phyloP scores from a whole-genome alignment of 495 filamentous ascomycete species.

The Cercophora samala region DNA sequence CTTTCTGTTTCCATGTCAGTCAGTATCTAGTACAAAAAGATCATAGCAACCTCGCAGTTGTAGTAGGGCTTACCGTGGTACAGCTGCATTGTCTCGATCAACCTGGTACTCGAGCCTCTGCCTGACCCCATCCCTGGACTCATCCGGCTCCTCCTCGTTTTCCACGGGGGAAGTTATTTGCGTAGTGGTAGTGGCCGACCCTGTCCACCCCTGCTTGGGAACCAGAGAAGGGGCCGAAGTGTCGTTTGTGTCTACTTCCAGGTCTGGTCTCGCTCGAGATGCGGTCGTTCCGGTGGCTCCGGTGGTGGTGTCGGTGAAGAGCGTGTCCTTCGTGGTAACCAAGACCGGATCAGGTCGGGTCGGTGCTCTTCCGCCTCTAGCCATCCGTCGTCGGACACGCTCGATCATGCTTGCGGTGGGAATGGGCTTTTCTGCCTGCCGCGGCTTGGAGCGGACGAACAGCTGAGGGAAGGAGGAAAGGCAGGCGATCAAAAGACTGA shows the following conservation, averaged over 20 bases:
- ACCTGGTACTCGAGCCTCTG: neutral
- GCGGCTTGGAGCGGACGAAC: slow-evolving; percentile 1
- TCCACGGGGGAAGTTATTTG: neutral
- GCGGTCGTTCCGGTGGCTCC: neutral
- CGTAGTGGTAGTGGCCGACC: neutral
- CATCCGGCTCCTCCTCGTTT: neutral
- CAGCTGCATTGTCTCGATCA: neutral
- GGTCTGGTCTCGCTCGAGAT: neutral
- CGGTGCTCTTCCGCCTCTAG: neutral
- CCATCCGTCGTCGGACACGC: neutral
- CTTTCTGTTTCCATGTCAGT: no score
- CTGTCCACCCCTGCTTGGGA: neutral
- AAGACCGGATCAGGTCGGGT: neutral
- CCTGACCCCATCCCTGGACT: neutral
- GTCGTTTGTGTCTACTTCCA: neutral
- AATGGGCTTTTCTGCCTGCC: neutral
- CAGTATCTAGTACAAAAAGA: no score
- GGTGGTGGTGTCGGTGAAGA: neutral
- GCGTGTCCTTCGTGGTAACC: neutral
- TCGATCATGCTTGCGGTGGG: neutral
- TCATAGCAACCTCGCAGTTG: no score
- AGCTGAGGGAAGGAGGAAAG: slow-evolving; percentile 19
- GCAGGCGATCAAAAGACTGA: slow-evolving; percentile 20
- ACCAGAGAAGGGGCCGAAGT: neutral
- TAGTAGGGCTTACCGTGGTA: no score